These are phyloP conservation scores for Cymbopogon flexuosus DNA, from an alignment of 202 grass and related monocot species.

Conservation along the genomic window DNA sequence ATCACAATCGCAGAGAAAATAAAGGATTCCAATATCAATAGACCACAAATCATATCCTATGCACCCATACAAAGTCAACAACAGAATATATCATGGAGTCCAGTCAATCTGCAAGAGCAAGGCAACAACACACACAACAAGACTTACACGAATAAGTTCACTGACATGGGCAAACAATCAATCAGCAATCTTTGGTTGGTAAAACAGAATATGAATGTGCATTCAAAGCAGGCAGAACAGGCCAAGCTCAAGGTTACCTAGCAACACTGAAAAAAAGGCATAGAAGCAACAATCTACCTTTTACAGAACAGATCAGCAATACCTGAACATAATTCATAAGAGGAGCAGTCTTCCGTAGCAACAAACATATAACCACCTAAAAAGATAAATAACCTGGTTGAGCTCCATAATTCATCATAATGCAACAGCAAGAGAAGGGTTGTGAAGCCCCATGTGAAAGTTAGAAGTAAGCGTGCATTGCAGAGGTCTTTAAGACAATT, in stretches of 20 bases:
- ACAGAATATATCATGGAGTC: neutral
- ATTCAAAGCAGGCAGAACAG: neutral
- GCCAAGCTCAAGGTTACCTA: neutral
- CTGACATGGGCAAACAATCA: neutral
- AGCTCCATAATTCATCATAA: conserved; percentile 10
- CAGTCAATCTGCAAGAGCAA: neutral
- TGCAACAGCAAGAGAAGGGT: conserved; percentile 8
- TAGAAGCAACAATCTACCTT: neutral
- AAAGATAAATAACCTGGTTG: conserved; percentile 9
- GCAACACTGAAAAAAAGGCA: neutral
- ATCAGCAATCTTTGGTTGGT: conserved; percentile 3
- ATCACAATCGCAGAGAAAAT: neutral
- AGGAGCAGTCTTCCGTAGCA: conserved; percentile 59
- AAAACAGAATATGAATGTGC: neutral
- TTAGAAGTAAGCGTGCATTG: neutral
- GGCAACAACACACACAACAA: neutral
- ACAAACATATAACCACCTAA: conserved; percentile 85
- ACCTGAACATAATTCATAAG: conserved; percentile 85
- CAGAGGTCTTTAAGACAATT: neutral
- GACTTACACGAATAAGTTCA: neutral
- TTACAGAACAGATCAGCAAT: conserved; percentile 23
- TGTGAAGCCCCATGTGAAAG: neutral
- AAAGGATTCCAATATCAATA: neutral
- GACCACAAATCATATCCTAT: neutral
- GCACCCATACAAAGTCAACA: neutral